Base-by-base conservation (phyloP, 805 yeast genomes). In the Alloascoidea hylecoeti region DNA sequence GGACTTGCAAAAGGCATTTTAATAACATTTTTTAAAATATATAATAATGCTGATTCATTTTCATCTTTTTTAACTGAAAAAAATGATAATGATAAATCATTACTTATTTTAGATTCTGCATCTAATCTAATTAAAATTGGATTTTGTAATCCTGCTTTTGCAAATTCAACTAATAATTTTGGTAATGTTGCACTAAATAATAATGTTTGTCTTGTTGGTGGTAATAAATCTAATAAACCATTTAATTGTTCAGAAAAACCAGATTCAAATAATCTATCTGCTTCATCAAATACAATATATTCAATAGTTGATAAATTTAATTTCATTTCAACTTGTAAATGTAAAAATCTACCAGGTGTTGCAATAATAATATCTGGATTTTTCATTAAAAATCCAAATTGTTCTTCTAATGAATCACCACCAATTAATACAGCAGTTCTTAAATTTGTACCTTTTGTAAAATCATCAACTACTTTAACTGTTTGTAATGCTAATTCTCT, bases 401-500 rank as follows among this genome's bases (percentile, higher is more conserved):
- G 98, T 40, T 89, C 96, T 53, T 92, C 98, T 50, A 92, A 63
- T n/a, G 96, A 83, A 53, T 92, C 99, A 64, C 99, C 99, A 62
- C 99, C 99, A 41, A 94, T 89, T 18, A 92, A 63, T 37, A 88
- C 65, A 12, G 81, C 74, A 14, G 84, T 65, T 48, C 96, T 71
- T 46, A 92, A 66, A 50, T 85, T 94, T 0, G 94, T 75, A 4
- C 94, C 94, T 42, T 65, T 72, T 13, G 88, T 60, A 54, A 92
- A 89, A 40, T 92, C 98, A 50, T 82, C 84, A 27, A 89, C 78
- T 42, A 84, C 94, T 51, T 75, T 84, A 52, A 71, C 71, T 0
- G 99, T 92, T 58, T 92, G 99, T 49, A 83, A 57, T 0, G 99
- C 99, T 59, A 92, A 66, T 59, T 92, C 99, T 70, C 99, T 78